phyloP scores from a whole-genome alignment of 2,329 filamentous ascomycete genomes.

The Lachnellula subtilissima region DNA sequence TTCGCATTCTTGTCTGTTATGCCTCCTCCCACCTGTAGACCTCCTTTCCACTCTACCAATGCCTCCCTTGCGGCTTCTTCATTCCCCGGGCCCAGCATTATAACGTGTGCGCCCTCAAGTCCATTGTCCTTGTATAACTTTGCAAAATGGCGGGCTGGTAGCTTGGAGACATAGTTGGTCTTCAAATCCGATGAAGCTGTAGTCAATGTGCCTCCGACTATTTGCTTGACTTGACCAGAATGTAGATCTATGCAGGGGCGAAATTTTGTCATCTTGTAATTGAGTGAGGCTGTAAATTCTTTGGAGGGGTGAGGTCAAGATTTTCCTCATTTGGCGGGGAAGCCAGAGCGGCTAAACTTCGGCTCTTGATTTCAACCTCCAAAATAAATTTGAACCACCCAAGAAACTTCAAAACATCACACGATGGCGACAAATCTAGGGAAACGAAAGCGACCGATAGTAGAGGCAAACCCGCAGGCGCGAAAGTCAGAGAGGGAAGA shows the following conservation, averaged over 20 bases:
- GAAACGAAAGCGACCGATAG: conserved; percentile 43
- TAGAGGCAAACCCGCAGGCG: conserved; percentile 24
- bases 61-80: conserved; percentile 74
- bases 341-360: conserved; percentile 2
- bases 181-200: conserved; percentile 61
- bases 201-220: conserved; percentile 89
- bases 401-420: neutral
- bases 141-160: conserved; percentile 78
- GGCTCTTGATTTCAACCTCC: conserved; percentile 4
- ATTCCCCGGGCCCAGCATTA: conserved; percentile 92
- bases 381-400: conserved; percentile 7
- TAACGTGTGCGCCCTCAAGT: conserved; percentile 81
- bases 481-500: conserved; percentile 15
- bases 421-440: conserved; percentile 35
- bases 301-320: conserved; percentile 1
- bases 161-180: conserved; percentile 87
- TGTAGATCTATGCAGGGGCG: conserved; percentile 96
- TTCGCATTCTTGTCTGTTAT: conserved; percentile 80
- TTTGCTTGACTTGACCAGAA: conserved; percentile 96
- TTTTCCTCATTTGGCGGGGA: neutral
- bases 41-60: conserved; percentile 69
- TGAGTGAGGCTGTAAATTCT: conserved; percentile 2
- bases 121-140: conserved; percentile 70
- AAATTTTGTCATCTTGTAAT: conserved; percentile 75
- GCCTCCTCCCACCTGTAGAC: conserved; percentile 88